phyloP scores from a whole-genome alignment of 495 filamentous ascomycete genomes.

The Lasiosphaeria hispida region DNA sequence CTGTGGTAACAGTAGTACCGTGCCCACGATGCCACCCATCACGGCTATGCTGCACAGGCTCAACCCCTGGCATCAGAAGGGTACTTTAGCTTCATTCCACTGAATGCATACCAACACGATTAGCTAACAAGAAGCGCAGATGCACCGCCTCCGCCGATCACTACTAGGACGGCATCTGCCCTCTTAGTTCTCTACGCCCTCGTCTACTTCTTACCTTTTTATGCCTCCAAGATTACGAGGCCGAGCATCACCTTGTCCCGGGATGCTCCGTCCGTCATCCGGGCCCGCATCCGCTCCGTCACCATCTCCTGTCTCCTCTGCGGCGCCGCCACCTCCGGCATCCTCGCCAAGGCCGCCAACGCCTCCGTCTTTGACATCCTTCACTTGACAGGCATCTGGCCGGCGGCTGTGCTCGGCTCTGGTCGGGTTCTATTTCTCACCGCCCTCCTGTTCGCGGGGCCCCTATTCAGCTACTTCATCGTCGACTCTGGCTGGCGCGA shows the following conservation, averaged over 20 bases:
- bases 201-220: slow-evolving; percentile 89
- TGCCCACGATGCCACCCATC: slow-evolving; percentile 25
- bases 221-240: slow-evolving; percentile 73
- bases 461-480: slow-evolving; percentile 72
- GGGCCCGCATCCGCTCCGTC: slow-evolving; percentile 77
- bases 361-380: slow-evolving; percentile 50
- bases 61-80: slow-evolving; percentile 31
- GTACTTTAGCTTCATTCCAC: slow-evolving; percentile 7
- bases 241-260: slow-evolving; percentile 79
- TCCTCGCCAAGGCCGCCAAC: slow-evolving; percentile 43
- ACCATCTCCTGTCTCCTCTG: slow-evolving; percentile 64
- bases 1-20: too few relatives aligned
- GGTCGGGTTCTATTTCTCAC: slow-evolving; percentile 61
- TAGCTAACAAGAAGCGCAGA: slow-evolving; percentile 8
- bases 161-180: slow-evolving; percentile 18
- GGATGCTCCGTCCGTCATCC: slow-evolving; percentile 88
- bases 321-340: slow-evolving; percentile 57
- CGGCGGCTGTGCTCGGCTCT: slow-evolving; percentile 62
- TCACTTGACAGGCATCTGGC: slow-evolving; percentile 73
- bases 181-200: slow-evolving; percentile 70
- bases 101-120: slow-evolving; percentile 6
- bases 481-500: slow-evolving; percentile 68
- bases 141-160: slow-evolving; percentile 26
- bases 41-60: slow-evolving; percentile 20
- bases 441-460: slow-evolving; percentile 76